Evolutionary conservation across 2,329 filamentous ascomycete species (phyloP), one percentile per base, ranked within the genome.

Genomic region (Fusarium devonianum): DNA sequence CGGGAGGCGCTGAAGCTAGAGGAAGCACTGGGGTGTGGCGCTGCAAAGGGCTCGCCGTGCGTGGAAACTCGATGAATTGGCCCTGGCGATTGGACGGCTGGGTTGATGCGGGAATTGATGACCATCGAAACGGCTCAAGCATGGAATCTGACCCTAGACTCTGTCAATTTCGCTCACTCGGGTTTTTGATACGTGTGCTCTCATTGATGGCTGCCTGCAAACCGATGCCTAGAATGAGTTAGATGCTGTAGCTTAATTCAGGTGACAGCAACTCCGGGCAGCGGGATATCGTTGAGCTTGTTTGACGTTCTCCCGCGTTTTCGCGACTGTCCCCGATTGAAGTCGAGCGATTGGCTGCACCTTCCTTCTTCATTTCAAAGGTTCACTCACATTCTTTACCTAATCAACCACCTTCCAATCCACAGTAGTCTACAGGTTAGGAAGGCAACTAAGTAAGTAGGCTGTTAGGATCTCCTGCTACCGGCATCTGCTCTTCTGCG

Each of bases 1-100:
- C 63, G 63, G 63, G 58, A 64, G 58, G 60, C 58, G 53, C 51
- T 62, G 51, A 32, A 52, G 50, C 59, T 59, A 59, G 44, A 48
- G n/a, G n/a, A 49, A 39, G 45, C 25, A 26, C 36, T 37, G 50
- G 47, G 54, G 37, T 47, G 44, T 32, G 33, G 13, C 39, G 36
- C 35, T 47, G 16, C 49, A 25, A 54, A 58, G n/a, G n/a, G 21
- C 23, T 13, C 32, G 16, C 22, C 34, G 35, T 35, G 21, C 34
- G 13, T 40, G 18, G 53, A 36, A 44, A 41, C 26, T 38, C n/a
- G 13, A 21, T 39, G 48, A 58, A 59, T 57, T 64, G 56, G 48
- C 38, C 12, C 25, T 25, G 26, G 4, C 37, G 43, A 60, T 64
- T 61, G 62, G 59, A 14, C 36, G 30, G 33, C 36, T 21, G 23